Evolutionary conservation across 2,329 filamentous ascomycete species (phyloP).

Genomic region (Sporothrix variecibatus): DNA sequence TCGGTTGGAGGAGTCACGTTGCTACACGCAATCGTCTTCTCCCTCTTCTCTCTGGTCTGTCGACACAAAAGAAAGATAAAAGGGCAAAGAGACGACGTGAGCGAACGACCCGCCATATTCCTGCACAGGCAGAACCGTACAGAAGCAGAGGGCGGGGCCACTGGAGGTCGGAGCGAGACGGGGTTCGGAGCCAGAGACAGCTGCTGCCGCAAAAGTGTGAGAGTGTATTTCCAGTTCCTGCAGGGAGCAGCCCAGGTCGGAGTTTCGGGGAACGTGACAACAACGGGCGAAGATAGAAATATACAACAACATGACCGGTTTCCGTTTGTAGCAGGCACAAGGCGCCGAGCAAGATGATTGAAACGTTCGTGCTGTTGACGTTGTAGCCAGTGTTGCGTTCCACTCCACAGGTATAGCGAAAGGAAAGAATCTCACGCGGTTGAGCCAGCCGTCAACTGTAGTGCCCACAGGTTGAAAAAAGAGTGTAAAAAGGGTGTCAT

Average conservation of each 20-base stretch:
- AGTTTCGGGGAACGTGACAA: slow-evolving; percentile 49
- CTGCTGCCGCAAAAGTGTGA: slow-evolving; percentile 29
- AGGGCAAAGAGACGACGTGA: background rate
- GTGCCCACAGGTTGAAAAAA: background rate
- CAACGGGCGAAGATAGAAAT: slow-evolving; percentile 36
- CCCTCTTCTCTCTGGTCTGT: slow-evolving; percentile 34
- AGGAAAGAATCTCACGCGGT: slow-evolving; percentile 10
- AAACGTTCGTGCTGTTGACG: slow-evolving; percentile 49
- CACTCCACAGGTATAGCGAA: slow-evolving; percentile 40
- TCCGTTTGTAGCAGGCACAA: slow-evolving; percentile 47
- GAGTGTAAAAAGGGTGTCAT: slow-evolving; percentile 9
- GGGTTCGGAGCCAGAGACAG: slow-evolving; percentile 22
- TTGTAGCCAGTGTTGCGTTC: slow-evolving; percentile 52
- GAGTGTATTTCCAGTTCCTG: slow-evolving; percentile 27
- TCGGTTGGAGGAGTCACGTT: slow-evolving; percentile 52
- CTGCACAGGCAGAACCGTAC: slow-evolving; percentile 21
- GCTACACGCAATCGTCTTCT: slow-evolving; percentile 41
- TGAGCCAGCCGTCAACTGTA: background rate
- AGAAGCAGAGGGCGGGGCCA: slow-evolving; percentile 21
- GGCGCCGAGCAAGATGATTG: slow-evolving; percentile 26
- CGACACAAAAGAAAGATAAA: background rate
- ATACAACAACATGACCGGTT: slow-evolving; percentile 40
- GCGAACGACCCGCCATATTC: slow-evolving; percentile 28
- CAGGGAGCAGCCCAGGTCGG: slow-evolving; percentile 32
- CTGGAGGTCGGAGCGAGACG: slow-evolving; percentile 33